Base-by-base conservation (phyloP, 305 asterid species). In the Fraxinus baroniana region DNA sequence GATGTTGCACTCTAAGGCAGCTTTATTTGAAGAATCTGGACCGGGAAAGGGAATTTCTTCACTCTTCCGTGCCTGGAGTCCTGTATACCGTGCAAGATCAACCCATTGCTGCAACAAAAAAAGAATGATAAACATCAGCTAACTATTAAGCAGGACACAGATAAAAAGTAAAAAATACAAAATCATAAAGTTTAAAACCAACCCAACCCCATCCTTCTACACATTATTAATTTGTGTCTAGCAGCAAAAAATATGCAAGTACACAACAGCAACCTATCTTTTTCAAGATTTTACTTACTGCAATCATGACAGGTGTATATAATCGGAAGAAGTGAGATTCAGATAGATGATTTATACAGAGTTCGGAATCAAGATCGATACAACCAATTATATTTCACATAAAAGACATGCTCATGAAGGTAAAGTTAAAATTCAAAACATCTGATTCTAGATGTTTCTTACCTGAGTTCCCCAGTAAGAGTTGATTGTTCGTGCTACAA, bases 401-500 rank as follows among this genome's bases (percentile, higher is more conserved):
- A 28, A 30, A 68, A 6, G 22, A 30, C 76, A 13, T 30, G 22
- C 41, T 70, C 76, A 70, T 0, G 39, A 35, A 70, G 20, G 24
- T 13, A 6, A 70, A 70, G 44, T 32, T 68, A 18, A 26, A 68
- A 68, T 68, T 24, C 33, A 24, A 64, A 72, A 82, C 2, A 26
- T 32, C 26, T 49, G n/a, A 76, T 33, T 36, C 73, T 44, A 62
- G 79, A 49, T 30, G 62, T 30, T 76, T 49, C 92, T 86, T 13
- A 92, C 99, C 97, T 93, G 98, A 73, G 98, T 95, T 86, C 98
- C 99, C 94, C 93, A 95, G 80, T 95, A 95, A 84, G 99, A 95
- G 91, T 95, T 95, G 88, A 94, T 80, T 79, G 97, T 94, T 79
- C 98, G 93, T 86, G 89, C 89, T 85, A 94, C 93, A 79, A 95